Base-by-base conservation (phyloP, 495 filamentous ascomycete genomes). In the Penicillium canariense region DNA sequence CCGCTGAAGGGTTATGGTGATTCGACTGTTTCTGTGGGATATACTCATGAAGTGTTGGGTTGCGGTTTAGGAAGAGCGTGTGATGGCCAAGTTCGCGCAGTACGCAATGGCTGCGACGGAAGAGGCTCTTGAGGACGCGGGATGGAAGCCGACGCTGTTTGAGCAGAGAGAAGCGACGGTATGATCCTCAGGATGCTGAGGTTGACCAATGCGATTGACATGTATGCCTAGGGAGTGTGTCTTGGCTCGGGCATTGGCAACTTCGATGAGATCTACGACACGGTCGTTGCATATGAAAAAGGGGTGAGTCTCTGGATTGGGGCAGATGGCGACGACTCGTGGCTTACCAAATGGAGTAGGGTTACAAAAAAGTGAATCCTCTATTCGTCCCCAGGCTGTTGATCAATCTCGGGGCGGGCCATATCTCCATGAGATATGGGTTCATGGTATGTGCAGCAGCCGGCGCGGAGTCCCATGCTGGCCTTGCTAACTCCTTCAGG, bases 181-280 rank as follows among this genome's bases (percentile, higher is more conserved):
- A 72, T 36, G 68, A 8, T 18, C 6, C 20, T 38, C 9, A 12
- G 15, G 17, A 28, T 2, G 3, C 27, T 49, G 18, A 22, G 12
- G 10, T 17, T 53, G 39, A 35, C 17, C 28, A 9, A 11, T 3
- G 6, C 1, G 43, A 30, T 50, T 67, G 7, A 67, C 23, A 17
- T 36, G 2, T 4, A 18, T 15, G 30, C 45, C 0, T 31, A 87
- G 74, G 94, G 94, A 1, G 86, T 97, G 5, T 96, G 92, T 63
- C 73, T 98, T 15, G 94, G 94, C n/a, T 96, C 91, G 40, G 94
- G 94, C 3, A 97, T 98, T 63, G 94, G 94, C 6, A 96, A 90
- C 65, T 81, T 98, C 32, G 88, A 95, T 20, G 91, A 96, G 58
- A 81, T 94, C 8, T 96, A 93, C 69, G 72, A 86, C 54, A 93